Percentiles rank a stretch among this genome's conserved stretches.
phyloP scores from a whole-genome alignment of 169 alveolate genomes.

The Babesia ovis region DNA sequence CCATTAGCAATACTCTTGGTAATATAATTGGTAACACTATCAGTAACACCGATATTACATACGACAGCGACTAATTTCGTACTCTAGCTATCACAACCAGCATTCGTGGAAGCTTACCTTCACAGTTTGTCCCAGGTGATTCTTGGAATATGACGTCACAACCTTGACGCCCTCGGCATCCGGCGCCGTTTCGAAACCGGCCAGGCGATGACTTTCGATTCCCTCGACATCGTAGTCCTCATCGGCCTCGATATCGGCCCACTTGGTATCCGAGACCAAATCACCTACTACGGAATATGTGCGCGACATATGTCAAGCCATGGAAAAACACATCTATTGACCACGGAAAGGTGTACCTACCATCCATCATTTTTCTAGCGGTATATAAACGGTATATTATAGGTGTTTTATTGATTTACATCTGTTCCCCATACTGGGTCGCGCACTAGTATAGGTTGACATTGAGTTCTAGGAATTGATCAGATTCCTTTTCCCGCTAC shows the following conservation, averaged over 20 bases:
- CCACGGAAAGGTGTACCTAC: background rate
- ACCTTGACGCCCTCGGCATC: constrained; percentile 78
- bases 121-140: constrained; percentile 78
- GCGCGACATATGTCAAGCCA: too few species aligned
- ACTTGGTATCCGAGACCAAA: constrained; percentile 67
- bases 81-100: background rate
- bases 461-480: constrained; percentile 33
- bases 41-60: background rate
- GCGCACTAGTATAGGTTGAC: constrained; percentile 35
- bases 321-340: background rate
- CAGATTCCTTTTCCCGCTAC: constrained; percentile 9
- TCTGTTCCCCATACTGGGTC: constrained; percentile 34
- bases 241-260: constrained; percentile 83
- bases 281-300: constrained; percentile 14
- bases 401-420: too few species aligned
- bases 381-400: too few species aligned
- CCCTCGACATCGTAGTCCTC: constrained; percentile 75
- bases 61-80: background rate
- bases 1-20: too few species aligned
- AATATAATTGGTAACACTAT: too few species aligned
- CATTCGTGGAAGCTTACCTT: constrained; percentile 57
- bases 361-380: constrained; percentile 25
- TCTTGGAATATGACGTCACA: constrained; percentile 74
- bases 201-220: constrained; percentile 33
- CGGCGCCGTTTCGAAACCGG: constrained; percentile 67